Conservation (phyloP, 192 early-diverging fungal genomes). For the Linnemannia schmuckeri region DNA sequence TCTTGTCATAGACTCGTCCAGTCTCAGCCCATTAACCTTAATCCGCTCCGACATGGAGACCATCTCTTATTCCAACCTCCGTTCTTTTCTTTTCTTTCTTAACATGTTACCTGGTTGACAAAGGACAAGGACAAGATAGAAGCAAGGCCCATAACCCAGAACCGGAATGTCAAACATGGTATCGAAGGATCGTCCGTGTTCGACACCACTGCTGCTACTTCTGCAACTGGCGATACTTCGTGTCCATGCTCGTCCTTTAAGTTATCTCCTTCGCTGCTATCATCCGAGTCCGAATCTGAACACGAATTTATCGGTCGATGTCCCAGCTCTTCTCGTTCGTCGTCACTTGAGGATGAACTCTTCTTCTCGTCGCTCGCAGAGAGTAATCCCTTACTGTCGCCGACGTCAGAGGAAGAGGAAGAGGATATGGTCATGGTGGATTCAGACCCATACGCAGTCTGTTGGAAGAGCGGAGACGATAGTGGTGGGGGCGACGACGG, state of each 20-base stretch:
- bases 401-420: not conserved
- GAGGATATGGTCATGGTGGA: not conserved
- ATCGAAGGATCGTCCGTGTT: conserved; percentile 64
- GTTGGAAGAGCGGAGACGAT: not conserved
- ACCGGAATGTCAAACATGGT: conserved; percentile 67
- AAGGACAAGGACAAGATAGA: conserved; percentile 58
- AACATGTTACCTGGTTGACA: conserved; percentile 59
- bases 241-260: conserved; percentile 13
- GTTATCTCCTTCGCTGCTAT: not conserved
- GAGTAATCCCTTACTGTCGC: not conserved
- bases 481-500: not conserved
- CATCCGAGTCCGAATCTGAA: not conserved
- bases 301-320: not conserved
- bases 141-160: conserved; percentile 60
- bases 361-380: not conserved
- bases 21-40: conserved; percentile 3
- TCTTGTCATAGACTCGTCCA: not conserved
- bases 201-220: conserved; percentile 59
- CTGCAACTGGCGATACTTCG: conserved; percentile 58
- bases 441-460: not conserved
- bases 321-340: not conserved
- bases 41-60: not conserved
- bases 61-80: not conserved
- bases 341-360: not conserved
- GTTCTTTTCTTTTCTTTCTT: too few species aligned